Evolutionary conservation across 2,329 filamentous ascomycete species (phyloP), one percentile per base, ranked within the genome.

Genomic region (Diaporthe aspalathi): DNA sequence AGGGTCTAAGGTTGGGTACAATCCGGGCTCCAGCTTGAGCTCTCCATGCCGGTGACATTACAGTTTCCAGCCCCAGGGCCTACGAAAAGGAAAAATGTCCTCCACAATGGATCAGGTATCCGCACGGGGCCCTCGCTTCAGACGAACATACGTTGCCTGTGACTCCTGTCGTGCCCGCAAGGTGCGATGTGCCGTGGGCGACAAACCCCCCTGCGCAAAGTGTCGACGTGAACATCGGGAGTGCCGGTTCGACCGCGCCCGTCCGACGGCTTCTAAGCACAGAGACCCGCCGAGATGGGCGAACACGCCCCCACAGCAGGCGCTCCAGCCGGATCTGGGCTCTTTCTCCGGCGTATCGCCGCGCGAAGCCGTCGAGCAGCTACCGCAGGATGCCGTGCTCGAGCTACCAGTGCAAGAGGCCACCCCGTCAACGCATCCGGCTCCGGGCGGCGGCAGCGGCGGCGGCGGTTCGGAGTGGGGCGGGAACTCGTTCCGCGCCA

Each of bases 261-360:
- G 27, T 17, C 52, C 52, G n/a, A 54, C 52, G 2, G 27, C 52
- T n/a, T 54, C 52, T 17, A 54, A 54, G 52, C 27, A 53, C 20
- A 54, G 52, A 7, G 52, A 54, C 52, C 52, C 27, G 52, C 52
- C 52, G 27, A 54, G 16, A n/a, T 35, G 52, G 52, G 27, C 52
- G 52, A 35, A 35, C 27, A 3, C 52, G n/a, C 12, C 27, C 8
- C 8, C 9, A 9, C 32, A 17, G 2, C 27, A 54, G 27, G 4
- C 27, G 8, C 3, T 9, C 8, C 17, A 5, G 16, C n/a, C 50
- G n/a, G 27, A 14, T 8, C 52, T 16, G 8, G 9, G 2, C 8
- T 54, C 17, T 17, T 6, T 20, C 6, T 27, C 16, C 27, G n/a
- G 16, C 12, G 52, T 14, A 35, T 54, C 17, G 5, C 52, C 9